phyloP scores from a whole-genome alignment of 257 asterid genomes.

The Solanum medicagineum region DNA sequence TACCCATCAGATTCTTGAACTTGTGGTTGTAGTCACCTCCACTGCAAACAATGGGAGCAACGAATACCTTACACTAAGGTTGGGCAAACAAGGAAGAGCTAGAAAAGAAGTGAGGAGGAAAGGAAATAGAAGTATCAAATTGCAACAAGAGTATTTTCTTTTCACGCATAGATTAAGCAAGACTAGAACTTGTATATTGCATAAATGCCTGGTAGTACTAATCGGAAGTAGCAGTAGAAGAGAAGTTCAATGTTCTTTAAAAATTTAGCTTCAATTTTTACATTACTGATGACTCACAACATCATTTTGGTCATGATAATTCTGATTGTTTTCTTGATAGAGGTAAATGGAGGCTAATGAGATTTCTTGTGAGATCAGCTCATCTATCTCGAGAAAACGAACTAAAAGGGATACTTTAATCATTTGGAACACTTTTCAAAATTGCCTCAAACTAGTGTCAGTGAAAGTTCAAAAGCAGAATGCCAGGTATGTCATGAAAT shows the following conservation, averaged over 20 bases:
- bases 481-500: no score
- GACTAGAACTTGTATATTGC: not conserved
- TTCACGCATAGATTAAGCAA: not conserved
- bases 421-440: no score
- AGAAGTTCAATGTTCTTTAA: not conserved
- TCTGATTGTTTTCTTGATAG: not conserved
- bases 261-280: not conserved
- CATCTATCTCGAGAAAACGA: no score
- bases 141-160: not conserved
- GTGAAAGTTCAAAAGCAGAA: no score
- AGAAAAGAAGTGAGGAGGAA: not conserved
- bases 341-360: no score
- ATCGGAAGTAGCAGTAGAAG: not conserved
- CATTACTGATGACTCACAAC: not conserved
- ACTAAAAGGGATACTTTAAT: no score
- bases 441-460: no score
- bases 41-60: conserved; percentile 27
- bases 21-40: conserved; percentile 94
- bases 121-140: not conserved
- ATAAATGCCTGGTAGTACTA: not conserved
- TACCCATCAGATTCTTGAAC: conserved; percentile 77
- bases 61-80: not conserved
- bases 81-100: not conserved
- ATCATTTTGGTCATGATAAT: not conserved
- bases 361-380: no score